These are phyloP conservation scores for Gastrodia elata DNA, from an alignment of 106 monocot genomes.

Conservation along the genomic window DNA sequence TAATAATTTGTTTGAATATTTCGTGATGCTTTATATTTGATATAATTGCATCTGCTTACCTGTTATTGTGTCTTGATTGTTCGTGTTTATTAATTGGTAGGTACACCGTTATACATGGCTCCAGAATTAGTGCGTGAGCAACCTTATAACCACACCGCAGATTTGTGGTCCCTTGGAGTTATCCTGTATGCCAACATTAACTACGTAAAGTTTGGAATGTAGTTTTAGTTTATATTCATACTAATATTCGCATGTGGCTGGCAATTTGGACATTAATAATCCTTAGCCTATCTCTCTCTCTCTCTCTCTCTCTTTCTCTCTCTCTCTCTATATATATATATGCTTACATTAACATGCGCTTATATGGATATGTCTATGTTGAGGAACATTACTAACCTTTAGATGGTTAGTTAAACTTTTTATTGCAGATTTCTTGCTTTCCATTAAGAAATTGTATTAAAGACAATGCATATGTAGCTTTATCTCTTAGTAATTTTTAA, in stretches of 20 bases:
- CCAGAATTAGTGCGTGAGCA: slow-evolving; percentile 95
- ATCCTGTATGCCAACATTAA: slow-evolving; percentile 60
- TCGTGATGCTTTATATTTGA: background rate
- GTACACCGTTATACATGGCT: slow-evolving; percentile 97
- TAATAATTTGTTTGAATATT: background rate
- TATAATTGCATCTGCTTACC: background rate
- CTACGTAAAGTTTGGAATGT: background rate
- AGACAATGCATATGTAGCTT: no score
- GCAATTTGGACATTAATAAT: no score
- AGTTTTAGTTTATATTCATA: background rate
- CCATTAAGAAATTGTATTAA: no score
- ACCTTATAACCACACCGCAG: slow-evolving; percentile 96
- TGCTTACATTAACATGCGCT: background rate
- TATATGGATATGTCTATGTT: background rate
- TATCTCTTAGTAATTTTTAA: no score
- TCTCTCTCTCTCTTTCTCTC: background rate
- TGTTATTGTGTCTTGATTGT: background rate
- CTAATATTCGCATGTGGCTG: no score
- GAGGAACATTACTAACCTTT: no score
- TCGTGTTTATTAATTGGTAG: slow-evolving; percentile 23
- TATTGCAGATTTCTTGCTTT: no score
- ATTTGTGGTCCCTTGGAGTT: slow-evolving; percentile 98
- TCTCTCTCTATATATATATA: background rate
- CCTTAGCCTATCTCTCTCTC: no score
- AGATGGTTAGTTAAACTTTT: no score